A percentile compares a stretch with the other conserved stretches of the same genome.
phyloP scores from a whole-genome alignment of 305 asterid genomes.

The Galium porrigens region DNA sequence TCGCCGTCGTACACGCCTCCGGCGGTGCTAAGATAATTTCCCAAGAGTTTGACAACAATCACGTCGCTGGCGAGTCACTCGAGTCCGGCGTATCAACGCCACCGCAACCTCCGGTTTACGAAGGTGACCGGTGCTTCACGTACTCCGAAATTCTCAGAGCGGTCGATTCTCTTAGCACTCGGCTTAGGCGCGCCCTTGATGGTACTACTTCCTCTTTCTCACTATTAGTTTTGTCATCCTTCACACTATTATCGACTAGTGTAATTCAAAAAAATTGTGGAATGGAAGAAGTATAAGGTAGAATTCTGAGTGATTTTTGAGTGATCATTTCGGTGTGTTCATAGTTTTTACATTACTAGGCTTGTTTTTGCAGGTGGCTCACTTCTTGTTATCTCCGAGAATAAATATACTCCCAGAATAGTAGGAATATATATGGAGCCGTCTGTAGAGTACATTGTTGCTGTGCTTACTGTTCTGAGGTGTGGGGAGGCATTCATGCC shows the following conservation, averaged over 20 bases:
- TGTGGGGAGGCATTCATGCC: slow-evolving; percentile 91
- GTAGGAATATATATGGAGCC: slow-evolving; percentile 79
- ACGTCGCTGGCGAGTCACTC: slow-evolving; percentile 15
- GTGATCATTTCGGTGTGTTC: background rate
- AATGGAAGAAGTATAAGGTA: background rate
- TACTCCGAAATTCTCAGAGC: slow-evolving; percentile 27
- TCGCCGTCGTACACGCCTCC: slow-evolving; percentile 64
- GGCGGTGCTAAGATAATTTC: slow-evolving; percentile 34
- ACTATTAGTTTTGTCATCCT: background rate
- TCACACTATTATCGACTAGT: background rate
- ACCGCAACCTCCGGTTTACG: slow-evolving; percentile 22
- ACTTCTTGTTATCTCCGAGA: slow-evolving; percentile 19
- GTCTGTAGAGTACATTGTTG: slow-evolving; percentile 65
- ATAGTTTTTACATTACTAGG: background rate
- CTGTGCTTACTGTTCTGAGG: slow-evolving; percentile 68
- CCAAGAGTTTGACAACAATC: slow-evolving; percentile 19
- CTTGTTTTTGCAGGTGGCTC: slow-evolving; percentile 11
- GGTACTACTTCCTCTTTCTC: slow-evolving; percentile 27
- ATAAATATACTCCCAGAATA: slow-evolving; percentile 36
- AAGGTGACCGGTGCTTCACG: slow-evolving; percentile 35
- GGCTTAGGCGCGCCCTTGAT: slow-evolving; percentile 37
- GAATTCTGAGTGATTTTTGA: background rate
- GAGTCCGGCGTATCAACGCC: slow-evolving; percentile 9
- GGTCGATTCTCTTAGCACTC: slow-evolving; percentile 28
- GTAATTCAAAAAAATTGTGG: background rate